Evolutionary conservation across 1,139 yeast genomes (phyloP), one percentile per base, ranked within the genome.

Genomic region (Candida anutae): DNA sequence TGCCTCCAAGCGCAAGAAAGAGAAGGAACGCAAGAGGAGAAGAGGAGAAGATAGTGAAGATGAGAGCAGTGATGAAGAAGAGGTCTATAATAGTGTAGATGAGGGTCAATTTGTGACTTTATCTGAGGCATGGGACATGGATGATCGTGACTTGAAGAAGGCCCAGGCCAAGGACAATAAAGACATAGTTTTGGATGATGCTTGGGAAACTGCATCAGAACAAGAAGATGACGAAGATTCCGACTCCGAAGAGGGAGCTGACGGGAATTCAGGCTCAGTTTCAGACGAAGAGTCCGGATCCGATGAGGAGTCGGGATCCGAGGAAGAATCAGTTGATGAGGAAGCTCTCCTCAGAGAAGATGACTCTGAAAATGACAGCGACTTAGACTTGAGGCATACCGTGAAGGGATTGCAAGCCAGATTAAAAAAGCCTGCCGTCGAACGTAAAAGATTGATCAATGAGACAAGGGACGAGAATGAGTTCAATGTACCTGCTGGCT

Each of bases 41-140:
- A 35, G 43, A 22, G 44, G 44, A 4, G 32, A 32, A 20, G 26
- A 24, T 8, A 30, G 30, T 13, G 43, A 48, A 14, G 39, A 33
- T 8, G 34, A 33, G 9, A 37, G 33, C 5, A 30, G 37, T 21
- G 47, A 42, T 18, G 72, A 24, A 59, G 64, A 27, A 52, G 59
- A 29, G 64, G 66, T 9, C 53, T 77, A 72, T 38, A 59, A 55
- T 26, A 71, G 78, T 44, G 52, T 73, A 27, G 95, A 87, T 44
- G 95, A 84, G 48, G 60, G 58, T 21, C 82, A 84, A 42, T 62
- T 87, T 34, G 71, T 82, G 30, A 72, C 94, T 0, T 62, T 87
- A 26, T 81, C 94, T 5, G 87, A 79, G 42, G 88, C 84, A 5
- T 87, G 95, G 95, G 96, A 82, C 50, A 53, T 76, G 59, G 94